Percentiles rank a stretch among this genome's conserved stretches.
phyloP scores from a whole-genome alignment of 2,329 filamentous ascomycete genomes.

The Shiraia sp. region DNA sequence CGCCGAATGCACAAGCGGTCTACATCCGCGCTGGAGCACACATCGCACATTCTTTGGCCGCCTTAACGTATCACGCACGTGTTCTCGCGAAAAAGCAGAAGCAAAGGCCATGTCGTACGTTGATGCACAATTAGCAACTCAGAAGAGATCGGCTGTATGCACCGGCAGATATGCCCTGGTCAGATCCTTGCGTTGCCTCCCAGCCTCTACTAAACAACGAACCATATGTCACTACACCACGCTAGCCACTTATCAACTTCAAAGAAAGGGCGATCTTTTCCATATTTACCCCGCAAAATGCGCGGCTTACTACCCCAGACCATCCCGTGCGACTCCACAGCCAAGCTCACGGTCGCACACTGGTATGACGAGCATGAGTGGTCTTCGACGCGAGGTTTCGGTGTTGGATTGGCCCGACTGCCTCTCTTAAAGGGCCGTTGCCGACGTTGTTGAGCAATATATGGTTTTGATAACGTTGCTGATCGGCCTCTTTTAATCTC shows the following conservation, averaged over 20 bases:
- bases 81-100: no score
- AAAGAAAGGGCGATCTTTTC: conserved; percentile 9
- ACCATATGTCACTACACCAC: conserved; percentile 13
- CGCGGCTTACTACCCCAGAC: conserved; percentile 19
- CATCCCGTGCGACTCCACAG: conserved; percentile 7
- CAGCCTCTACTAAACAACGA: conserved; percentile 8
- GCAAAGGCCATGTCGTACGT: no score
- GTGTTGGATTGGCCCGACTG: conserved; percentile 13
- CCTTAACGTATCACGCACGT: no score
- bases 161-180: no score
- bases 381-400: conserved; percentile 13
- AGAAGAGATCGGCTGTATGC: no score
- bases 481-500: neutral
- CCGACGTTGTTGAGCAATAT: neutral
- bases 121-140: no score
- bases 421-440: conserved; percentile 12
- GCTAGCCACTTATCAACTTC: conserved; percentile 6
- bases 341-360: conserved; percentile 5
- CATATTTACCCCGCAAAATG: conserved; percentile 24
- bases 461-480: neutral
- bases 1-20: no score
- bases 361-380: conserved; percentile 6
- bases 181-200: no score
- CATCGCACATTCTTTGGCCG: no score
- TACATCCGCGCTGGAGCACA: no score